Conservation (phyloP, 78 protist genomes). For the Capsaspora owczarzaki region DNA sequence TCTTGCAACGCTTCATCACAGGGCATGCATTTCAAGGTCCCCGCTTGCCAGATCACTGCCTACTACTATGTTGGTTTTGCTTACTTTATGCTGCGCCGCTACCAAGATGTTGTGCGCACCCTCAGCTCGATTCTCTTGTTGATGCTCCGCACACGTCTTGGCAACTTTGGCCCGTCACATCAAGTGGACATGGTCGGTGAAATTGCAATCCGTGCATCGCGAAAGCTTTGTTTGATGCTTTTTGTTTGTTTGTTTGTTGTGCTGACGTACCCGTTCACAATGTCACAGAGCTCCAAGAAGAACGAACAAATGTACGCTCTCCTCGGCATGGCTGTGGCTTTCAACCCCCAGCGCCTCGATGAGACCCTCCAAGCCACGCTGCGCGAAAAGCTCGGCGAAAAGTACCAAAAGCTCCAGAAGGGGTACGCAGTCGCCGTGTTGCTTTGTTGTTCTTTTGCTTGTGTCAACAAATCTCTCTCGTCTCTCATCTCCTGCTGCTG, state of each 20-base stretch:
- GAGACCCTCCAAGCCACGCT: conserved; percentile 46
- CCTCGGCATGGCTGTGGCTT: conserved; percentile 61
- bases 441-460: too few relatives aligned
- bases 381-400: conserved; percentile 67
- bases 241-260: neutral
- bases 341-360: conserved; percentile 73
- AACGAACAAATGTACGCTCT: conserved; percentile 76
- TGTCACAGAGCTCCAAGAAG: too few relatives aligned
- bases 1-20: neutral
- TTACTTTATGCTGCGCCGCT: conserved; percentile 71
- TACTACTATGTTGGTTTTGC: conserved; percentile 53
- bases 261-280: too few relatives aligned
- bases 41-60: neutral
- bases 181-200: neutral
- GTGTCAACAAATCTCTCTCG: neutral
- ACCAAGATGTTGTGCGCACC: conserved; percentile 64
- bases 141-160: conserved; percentile 34
- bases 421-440: conserved; percentile 45
- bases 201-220: neutral
- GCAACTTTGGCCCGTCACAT: conserved; percentile 35
- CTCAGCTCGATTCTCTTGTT: conserved; percentile 42
- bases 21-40: neutral
- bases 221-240: neutral
- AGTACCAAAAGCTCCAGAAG: conserved; percentile 46
- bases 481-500: neutral